A percentile compares a stretch with the other conserved stretches of the same genome.
phyloP scores from a whole-genome alignment of 1,139 yeast genomes.

The Candida frijolesensis region DNA sequence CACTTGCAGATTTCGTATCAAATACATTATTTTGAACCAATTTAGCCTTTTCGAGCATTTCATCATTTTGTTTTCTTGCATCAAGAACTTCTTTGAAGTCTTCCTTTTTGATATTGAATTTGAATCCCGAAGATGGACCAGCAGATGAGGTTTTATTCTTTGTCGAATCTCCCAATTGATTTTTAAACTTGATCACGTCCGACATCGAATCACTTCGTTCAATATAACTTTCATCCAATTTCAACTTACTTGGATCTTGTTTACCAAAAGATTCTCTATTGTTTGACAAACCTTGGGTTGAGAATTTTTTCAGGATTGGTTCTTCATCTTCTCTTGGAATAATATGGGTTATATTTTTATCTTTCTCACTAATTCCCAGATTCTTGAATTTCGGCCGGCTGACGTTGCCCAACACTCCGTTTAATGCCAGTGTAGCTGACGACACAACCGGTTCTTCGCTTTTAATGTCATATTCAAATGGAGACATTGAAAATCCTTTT shows the following conservation, averaged over 20 bases:
- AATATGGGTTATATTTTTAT: slow-evolving; percentile 9
- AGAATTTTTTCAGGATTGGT: slow-evolving; percentile 17
- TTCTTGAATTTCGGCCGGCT: slow-evolving; percentile 30
- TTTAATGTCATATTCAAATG: slow-evolving; percentile 38
- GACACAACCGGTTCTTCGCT: slow-evolving; percentile 5
- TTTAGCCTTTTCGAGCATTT: slow-evolving; percentile 2
- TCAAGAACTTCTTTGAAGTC: slow-evolving; percentile 27
- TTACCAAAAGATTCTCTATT: slow-evolving; percentile 18
- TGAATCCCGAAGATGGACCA: slow-evolving; percentile 42
- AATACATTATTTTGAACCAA: background rate
- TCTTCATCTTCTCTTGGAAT: slow-evolving; percentile 20
- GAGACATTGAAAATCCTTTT: slow-evolving; percentile 36
- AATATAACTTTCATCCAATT: slow-evolving; percentile 32
- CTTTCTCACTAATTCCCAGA: background rate
- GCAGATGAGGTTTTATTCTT: slow-evolving; percentile 12
- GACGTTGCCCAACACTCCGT: slow-evolving; percentile 36
- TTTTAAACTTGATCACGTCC: slow-evolving; percentile 34
- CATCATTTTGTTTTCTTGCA: slow-evolving; percentile 21
- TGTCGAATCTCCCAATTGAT: slow-evolving; percentile 13
- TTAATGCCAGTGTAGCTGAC: slow-evolving; percentile 20
- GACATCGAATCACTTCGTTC: slow-evolving; percentile 28
- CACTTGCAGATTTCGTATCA: background rate
- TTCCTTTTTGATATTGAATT: slow-evolving; percentile 33
- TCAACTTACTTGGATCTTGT: slow-evolving; percentile 18
- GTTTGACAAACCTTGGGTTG: slow-evolving; percentile 4